These are phyloP conservation scores for Diplosphaera chodatii DNA, from an alignment of 139 green algal species.

Conservation along the genomic window DNA sequence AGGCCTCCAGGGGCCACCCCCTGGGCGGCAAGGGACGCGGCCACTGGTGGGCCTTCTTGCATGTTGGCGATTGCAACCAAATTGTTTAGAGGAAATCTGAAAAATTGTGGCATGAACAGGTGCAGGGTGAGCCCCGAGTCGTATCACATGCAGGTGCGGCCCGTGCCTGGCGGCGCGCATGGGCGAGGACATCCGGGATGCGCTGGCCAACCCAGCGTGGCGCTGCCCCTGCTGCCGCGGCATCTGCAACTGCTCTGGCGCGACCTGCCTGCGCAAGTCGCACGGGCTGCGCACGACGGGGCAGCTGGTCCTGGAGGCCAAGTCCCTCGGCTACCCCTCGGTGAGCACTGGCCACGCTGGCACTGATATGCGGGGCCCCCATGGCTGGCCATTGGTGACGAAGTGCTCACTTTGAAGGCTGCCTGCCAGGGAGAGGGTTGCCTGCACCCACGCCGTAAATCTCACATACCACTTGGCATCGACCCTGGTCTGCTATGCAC, in stretches of 20 bases:
- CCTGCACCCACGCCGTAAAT: no score
- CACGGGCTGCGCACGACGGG: slow-evolving; percentile 34
- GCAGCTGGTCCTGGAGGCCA: slow-evolving; percentile 43
- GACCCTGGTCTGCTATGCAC: no score
- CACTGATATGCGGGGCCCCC: no score
- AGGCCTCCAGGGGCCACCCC: background rate
- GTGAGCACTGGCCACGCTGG: slow-evolving; percentile 5
- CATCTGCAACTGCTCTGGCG: slow-evolving; percentile 61
- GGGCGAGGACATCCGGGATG: slow-evolving; percentile 58
- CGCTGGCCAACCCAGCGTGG: slow-evolving; percentile 23
- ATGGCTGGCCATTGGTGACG: no score
- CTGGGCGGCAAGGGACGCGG: slow-evolving; percentile 22
- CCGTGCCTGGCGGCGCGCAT: slow-evolving; percentile 50
- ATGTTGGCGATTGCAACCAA: no score
- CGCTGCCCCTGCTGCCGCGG: slow-evolving; percentile 51
- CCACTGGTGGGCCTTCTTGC: slow-evolving; percentile 34
- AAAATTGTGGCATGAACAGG: no score
- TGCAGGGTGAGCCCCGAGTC: no score
- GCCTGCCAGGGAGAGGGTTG: no score
- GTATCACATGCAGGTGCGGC: slow-evolving; percentile 15
- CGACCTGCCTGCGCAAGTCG: slow-evolving; percentile 36
- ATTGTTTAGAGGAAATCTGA: no score
- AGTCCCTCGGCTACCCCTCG: slow-evolving; percentile 43
- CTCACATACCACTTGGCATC: no score
- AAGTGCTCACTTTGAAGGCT: no score